These are phyloP conservation scores for Carex arenaria DNA, from an alignment of 202 grass and related monocot species.

Conservation along the genomic window DNA sequence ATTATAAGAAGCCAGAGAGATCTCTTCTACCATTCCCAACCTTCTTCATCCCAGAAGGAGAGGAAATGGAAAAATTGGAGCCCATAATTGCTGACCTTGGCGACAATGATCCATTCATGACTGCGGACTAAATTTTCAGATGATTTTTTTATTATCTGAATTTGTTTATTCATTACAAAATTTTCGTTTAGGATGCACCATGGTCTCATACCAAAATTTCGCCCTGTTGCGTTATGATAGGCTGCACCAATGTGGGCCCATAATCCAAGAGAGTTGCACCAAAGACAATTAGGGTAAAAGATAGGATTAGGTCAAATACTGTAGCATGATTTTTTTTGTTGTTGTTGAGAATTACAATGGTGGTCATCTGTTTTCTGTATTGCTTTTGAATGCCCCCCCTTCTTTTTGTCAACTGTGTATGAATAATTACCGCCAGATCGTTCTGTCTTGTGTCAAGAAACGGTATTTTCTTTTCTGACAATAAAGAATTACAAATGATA, in stretches of 20 bases:
- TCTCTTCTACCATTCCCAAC: conserved; percentile 81
- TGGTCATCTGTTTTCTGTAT: conserved; percentile 7
- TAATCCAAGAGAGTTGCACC: not conserved
- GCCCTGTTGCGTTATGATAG: conserved; percentile 9
- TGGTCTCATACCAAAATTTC: conserved; percentile 10
- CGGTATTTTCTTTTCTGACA: not conserved
- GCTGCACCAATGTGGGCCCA: not conserved
- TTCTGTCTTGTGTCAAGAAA: not conserved
- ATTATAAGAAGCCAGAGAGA: conserved; percentile 85
- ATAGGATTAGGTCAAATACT: not conserved
- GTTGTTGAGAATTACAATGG: conserved; percentile 1
- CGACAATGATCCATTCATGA: conserved; percentile 80
- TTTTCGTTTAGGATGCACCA: not conserved
- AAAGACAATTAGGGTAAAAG: conserved; percentile 6
- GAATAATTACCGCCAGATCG: conserved; percentile 4
- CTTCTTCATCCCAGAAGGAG: conserved; percentile 64
- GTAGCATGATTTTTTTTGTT: not conserved
- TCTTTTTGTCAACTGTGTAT: not conserved
- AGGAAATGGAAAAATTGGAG: conserved; percentile 43
- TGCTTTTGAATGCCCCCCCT: not conserved
- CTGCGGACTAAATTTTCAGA: conserved; percentile 45
- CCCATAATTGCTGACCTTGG: conserved; percentile 68
- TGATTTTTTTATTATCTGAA: conserved; percentile 15
- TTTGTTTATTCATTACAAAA: conserved; percentile 10
- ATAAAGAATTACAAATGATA: not conserved